These are phyloP conservation scores for Boletus pseudopeckii DNA, from an alignment of 768 basidiomycete genomes.

Conservation along the genomic window DNA sequence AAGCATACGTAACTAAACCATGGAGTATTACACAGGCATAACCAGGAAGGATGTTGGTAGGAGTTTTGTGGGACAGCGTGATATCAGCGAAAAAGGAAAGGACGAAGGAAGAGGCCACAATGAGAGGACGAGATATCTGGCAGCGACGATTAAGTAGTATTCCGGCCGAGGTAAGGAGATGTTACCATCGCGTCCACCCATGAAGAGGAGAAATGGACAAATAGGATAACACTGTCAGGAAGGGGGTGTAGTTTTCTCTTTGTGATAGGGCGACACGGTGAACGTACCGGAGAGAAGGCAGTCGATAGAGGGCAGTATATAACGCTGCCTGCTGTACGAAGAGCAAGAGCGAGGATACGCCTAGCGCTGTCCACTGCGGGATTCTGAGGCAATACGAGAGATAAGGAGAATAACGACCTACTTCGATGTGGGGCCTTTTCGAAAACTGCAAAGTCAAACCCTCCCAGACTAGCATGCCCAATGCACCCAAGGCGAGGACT, in stretches of 20 bases:
- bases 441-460: slow-evolving; percentile 49
- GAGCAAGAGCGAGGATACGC: slow-evolving; percentile 60
- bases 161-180: slow-evolving; percentile 43
- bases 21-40: slow-evolving; percentile 65
- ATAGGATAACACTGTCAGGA: slow-evolving; percentile 57
- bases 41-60: slow-evolving; percentile 49
- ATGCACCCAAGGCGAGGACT: slow-evolving; percentile 67
- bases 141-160: not conserved
- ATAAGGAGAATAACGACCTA: slow-evolving; percentile 30
- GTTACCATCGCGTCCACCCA: slow-evolving; percentile 58
- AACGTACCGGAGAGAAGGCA: slow-evolving; percentile 63
- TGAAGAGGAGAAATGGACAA: slow-evolving; percentile 65
- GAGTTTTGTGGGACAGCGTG: slow-evolving; percentile 35
- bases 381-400: slow-evolving; percentile 9
- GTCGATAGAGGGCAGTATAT: slow-evolving; percentile 63
- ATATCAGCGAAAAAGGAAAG: slow-evolving; percentile 61
- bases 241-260: not conserved
- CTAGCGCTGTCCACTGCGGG: slow-evolving; percentile 66
- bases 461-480: slow-evolving; percentile 63
- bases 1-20: slow-evolving; percentile 54
- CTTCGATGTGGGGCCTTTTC: slow-evolving; percentile 58
- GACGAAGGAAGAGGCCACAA: slow-evolving; percentile 45
- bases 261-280: not conserved
- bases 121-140: slow-evolving; percentile 50
- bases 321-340: slow-evolving; percentile 68